phyloP scores from a whole-genome alignment of 345 rosid genomes.

The Combretum micranthum region DNA sequence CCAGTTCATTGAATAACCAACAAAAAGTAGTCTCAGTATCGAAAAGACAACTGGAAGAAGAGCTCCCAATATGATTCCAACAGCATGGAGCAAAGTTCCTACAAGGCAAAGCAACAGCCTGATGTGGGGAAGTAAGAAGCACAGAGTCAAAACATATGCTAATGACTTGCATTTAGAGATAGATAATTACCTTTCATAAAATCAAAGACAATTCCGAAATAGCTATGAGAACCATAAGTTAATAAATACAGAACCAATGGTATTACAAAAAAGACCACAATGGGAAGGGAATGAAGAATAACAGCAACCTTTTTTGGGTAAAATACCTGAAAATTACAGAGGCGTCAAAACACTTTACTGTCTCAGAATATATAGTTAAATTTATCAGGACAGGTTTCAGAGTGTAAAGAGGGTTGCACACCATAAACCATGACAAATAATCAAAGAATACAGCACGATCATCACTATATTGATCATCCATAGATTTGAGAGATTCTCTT shows the following conservation, averaged over 20 bases:
- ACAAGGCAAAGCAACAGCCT: constrained; percentile 15
- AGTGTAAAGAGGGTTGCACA: constrained; percentile 7
- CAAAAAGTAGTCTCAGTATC: constrained; percentile 58
- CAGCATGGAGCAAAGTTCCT: constrained; percentile 70
- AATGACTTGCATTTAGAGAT: too few species aligned
- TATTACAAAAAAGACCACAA: constrained; percentile 45
- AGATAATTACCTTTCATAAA: constrained; percentile 57
- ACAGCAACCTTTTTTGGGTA: constrained; percentile 68
- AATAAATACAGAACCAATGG: constrained; percentile 53
- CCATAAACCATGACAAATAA: constrained; percentile 75
- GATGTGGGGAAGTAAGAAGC: not conserved
- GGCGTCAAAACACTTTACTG: not conserved
- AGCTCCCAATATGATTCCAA: constrained; percentile 61
- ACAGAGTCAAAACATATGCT: not conserved
- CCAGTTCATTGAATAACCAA: constrained; percentile 84
- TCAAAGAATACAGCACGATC: constrained; percentile 92
- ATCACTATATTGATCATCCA: constrained; percentile 27
- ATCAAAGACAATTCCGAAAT: constrained; percentile 45
- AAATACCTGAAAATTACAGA: constrained; percentile 52
- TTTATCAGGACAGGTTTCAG: not conserved
- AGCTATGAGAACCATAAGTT: constrained; percentile 35
- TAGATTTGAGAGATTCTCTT: constrained; percentile 35
- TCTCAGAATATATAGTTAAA: not conserved
- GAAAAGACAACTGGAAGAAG: constrained; percentile 65
- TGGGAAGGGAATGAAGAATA: constrained; percentile 69